Base-by-base conservation (phyloP, 495 filamentous ascomycete genomes). In the Penicillium egyptiacum region DNA sequence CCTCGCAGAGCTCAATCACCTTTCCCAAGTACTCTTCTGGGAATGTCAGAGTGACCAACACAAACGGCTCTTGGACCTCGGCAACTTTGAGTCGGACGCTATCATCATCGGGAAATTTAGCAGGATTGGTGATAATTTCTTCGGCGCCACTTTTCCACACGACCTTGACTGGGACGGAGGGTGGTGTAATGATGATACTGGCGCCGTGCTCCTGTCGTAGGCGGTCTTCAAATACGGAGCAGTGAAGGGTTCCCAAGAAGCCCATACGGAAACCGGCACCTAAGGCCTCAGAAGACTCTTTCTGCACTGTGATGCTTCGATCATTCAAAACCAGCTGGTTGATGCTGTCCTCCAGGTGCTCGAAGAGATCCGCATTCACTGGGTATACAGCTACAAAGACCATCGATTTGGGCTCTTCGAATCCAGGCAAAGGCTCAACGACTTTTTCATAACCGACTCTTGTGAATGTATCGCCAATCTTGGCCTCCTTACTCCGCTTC, bases 341-440 rank as follows among this genome's bases (percentile, higher is more conserved):
- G 66, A 98, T 96, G 65, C 91, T 96, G 68, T 98, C 94, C 59
- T 95, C 91, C 11, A 98, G 75, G 66, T 92, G 90, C 56, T 80
- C 81, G 65, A 96, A 93, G 70, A 94, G 88, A 66, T 85, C 77
- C 56, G 95, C 91, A 70, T 98, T 92, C 0, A 90, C 86, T 1
- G 94, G 94, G 61, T 95, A 98, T 1, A 95, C 94, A 5, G 93
- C 92, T 11, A 98, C 94, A 66, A 98, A 98, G 22, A 97, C 94
- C 94, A 98, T 98, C 3, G 93, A 87, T 71, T 98, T 96, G 7
- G 94, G 94, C 67, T 98, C 95, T 72, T 96, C 94, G 59, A 98
- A 98, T 1, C 94, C 95, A 0, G 90, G 90, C 54, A 92, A 84
- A 19, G 89, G 85, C 67, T 91, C 81, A 2, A 98, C 92, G 2